Evolutionary conservation across 371 early-diverging fungal genomes (phyloP).

Genomic region (Chytridiales sp.): DNA sequence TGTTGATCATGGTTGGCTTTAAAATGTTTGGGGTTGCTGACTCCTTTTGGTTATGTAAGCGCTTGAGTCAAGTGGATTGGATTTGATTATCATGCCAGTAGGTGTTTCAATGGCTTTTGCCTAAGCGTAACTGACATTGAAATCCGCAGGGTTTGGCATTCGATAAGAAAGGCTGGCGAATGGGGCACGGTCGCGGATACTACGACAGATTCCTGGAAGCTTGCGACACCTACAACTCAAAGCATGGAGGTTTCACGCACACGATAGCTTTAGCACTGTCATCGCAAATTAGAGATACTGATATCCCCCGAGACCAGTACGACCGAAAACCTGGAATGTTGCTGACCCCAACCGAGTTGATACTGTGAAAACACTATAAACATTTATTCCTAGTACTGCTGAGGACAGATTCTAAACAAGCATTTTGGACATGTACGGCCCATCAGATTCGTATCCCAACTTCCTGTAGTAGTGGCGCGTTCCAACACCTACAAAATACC

Average conservation of each 20-base stretch:
- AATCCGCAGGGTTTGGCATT: not conserved
- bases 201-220: not conserved
- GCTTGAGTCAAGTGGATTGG: constrained; percentile 1
- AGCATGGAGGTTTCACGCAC: not conserved
- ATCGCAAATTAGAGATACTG: not conserved
- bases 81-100: constrained; percentile 15
- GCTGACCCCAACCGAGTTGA: too few relatives aligned
- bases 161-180: not conserved
- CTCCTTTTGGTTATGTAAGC: not conserved
- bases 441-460: constrained; percentile 97
- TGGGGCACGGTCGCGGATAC: not conserved
- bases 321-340: not conserved
- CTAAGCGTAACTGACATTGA: not conserved
- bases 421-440: constrained; percentile 96
- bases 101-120: not conserved
- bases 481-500: constrained; percentile 73
- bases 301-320: not conserved
- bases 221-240: not conserved
- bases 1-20: not conserved
- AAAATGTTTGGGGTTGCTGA: not conserved
- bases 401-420: constrained; percentile 47
- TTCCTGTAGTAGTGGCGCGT: constrained; percentile 99
- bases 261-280: not conserved
- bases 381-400: too few relatives aligned
- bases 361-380: too few relatives aligned